Evolutionary conservation across 305 asterid genomes (phyloP), one percentile per base, ranked within the genome.

Genomic region (Fraxinus angustifolia): DNA sequence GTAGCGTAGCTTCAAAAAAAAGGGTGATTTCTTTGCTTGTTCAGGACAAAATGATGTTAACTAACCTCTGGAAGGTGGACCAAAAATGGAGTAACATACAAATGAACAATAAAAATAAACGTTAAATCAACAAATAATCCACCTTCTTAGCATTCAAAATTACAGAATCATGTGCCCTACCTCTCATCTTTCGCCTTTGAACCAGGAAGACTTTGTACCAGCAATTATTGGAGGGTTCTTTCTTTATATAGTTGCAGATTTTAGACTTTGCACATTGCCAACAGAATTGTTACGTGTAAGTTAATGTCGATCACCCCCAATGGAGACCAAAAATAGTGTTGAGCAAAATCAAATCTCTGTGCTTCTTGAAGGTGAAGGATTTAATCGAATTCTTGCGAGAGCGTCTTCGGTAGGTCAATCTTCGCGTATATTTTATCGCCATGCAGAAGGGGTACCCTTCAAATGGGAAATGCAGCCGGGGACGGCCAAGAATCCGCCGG

Each of bases 401-500:
- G 88, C 91, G 75, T 36, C 89, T 2, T 91, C 94, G 0, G 79
- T 35, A 0, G 92, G 95, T 4, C 85, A 85, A 36, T 93, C 97
- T 7, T 93, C 97, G 2, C 88, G 88, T 23, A 75, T 85, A 2
- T 88, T 84, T 56, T 89, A 85, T 56, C 86, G 92, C 7, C 67
- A 84, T 1, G 82, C 88, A 0, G 93, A 89, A 84, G 99, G 97
- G 38, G 90, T 95, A 28, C 98, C 98, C 0, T 92, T 95, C 80
- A 53, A 81, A 78, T 95, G 99, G 98, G 99, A 95, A 78, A 90
- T 70, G 92, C 83, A 77, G 58, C 98, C 98, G 0, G 98, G 98
- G 30, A 94, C 91, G 0, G 89, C 98, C 0, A 89, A 85, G 75
- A 78, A 86, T 83, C 89, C 86, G 30, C 90, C 88, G 1, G 87